Conservation (phyloP, 805 yeast genomes). For the Lipomyces japonicus region DNA sequence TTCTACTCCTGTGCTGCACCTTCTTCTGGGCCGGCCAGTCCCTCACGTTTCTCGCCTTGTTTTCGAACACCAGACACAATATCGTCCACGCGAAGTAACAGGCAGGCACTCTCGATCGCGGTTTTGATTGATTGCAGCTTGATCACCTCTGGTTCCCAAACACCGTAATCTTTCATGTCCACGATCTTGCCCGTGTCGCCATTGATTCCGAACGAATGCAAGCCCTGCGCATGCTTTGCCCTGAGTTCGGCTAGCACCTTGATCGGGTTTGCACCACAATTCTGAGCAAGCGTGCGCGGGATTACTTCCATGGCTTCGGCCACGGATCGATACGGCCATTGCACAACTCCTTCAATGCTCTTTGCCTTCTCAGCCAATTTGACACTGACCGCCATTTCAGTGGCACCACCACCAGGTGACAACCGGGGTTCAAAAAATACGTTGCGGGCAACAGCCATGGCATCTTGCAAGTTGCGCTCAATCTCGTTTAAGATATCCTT, state of each 20-base stretch:
- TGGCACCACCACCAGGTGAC: slow-evolving; percentile 99
- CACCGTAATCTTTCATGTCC: slow-evolving; percentile 92
- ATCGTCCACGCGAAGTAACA: slow-evolving; percentile 93
- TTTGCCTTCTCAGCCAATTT: slow-evolving; percentile 85
- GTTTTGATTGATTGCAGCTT: slow-evolving; percentile 96
- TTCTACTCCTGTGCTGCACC: neutral
- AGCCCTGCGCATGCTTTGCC: slow-evolving; percentile 93
- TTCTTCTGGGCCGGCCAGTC: slow-evolving; percentile 12
- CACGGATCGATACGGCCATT: slow-evolving; percentile 98
- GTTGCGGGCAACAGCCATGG: slow-evolving; percentile 95
- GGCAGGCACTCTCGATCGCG: slow-evolving; percentile 95
- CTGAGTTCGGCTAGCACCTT: slow-evolving; percentile 83
- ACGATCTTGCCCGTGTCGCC: slow-evolving; percentile 93
- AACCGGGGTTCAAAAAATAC: slow-evolving; percentile 91
- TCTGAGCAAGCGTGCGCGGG: slow-evolving; percentile 94
- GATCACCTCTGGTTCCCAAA: slow-evolving; percentile 99
- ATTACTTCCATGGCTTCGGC: slow-evolving; percentile 98
- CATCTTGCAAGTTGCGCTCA: slow-evolving; percentile 95
- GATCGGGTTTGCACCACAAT: slow-evolving; percentile 96
- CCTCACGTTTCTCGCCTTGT: slow-evolving; percentile 23
- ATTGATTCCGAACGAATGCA: slow-evolving; percentile 79
- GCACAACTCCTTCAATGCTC: slow-evolving; percentile 87
- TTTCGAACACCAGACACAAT: slow-evolving; percentile 92
- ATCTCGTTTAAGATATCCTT: slow-evolving; percentile 94
- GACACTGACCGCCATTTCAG: slow-evolving; percentile 97